A percentile compares a stretch with the other conserved stretches of the same genome.
Evolutionary conservation across 2,329 filamentous ascomycete species (phyloP).

Genomic region (Blumeriella jaapii): DNA sequence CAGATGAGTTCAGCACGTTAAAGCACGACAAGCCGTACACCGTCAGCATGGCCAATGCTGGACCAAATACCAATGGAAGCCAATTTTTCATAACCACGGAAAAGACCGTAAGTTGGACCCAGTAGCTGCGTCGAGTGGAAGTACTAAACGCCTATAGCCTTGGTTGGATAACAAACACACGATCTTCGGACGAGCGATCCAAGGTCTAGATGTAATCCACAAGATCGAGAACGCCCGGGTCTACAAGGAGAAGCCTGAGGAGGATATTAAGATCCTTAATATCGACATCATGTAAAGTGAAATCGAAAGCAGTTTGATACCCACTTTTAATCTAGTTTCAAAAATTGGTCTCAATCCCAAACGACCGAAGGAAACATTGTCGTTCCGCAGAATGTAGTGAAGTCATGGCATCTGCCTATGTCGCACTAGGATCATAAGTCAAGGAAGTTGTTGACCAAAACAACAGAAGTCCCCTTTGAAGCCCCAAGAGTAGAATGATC

Average conservation of each 20-base stretch:
- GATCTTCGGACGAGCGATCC: conserved; percentile 82
- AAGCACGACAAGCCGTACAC: conserved; percentile 96
- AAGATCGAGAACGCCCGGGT: conserved; percentile 87
- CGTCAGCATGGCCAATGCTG: conserved; percentile 94
- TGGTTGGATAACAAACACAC: conserved; percentile 97
- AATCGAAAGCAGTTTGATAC: conserved; percentile 1
- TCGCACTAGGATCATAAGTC: too few relatives aligned
- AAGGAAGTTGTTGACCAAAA: too few relatives aligned
- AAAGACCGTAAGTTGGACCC: conserved; percentile 60
- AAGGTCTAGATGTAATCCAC: conserved; percentile 88
- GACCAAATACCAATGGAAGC: conserved; percentile 86
- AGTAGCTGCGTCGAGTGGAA: not conserved
- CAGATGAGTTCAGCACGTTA: conserved; percentile 83
- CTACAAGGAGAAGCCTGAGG: conserved; percentile 83
- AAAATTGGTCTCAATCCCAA: too few relatives aligned
- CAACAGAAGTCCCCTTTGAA: too few relatives aligned
- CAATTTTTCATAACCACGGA: conserved; percentile 99
- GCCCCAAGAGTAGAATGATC: too few relatives aligned
- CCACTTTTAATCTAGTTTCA: not conserved
- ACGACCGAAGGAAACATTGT: too few relatives aligned
- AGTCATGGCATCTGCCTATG: too few relatives aligned
- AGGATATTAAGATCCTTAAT: conserved; percentile 94
- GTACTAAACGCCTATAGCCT: conserved; percentile 36
- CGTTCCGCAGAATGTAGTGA: too few relatives aligned
- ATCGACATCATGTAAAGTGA: conserved; percentile 38